Evolutionary conservation across 164 flowering plant genomes (phyloP).

Genomic region (Piper longum): DNA sequence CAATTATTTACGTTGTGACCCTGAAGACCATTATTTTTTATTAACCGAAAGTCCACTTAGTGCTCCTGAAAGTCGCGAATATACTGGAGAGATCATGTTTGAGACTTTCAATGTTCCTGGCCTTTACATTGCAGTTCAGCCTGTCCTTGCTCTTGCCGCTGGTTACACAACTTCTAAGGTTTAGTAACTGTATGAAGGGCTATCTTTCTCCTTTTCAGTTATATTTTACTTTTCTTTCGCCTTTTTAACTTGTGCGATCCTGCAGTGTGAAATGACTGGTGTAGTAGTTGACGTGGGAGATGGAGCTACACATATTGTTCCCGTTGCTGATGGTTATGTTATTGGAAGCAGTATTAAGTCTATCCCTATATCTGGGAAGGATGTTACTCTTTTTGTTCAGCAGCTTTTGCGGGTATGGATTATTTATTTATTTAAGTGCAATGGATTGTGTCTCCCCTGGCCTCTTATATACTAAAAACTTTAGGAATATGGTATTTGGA

Average conservation of each 20-base stretch:
- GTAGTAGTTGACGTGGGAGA: constrained; percentile 97
- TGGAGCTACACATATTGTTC: constrained; percentile 90
- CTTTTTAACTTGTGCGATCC: background rate
- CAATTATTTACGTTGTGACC: constrained; percentile 91
- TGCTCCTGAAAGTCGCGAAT: constrained; percentile 91
- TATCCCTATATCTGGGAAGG: constrained; percentile 81
- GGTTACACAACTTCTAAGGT: constrained; percentile 98
- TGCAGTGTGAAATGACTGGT: constrained; percentile 99
- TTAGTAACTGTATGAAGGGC: constrained; percentile 1
- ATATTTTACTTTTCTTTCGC: background rate
- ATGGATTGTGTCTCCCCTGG: background rate
- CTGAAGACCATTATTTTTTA: constrained; percentile 94
- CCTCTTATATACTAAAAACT: background rate
- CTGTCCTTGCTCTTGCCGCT: constrained; percentile 96
- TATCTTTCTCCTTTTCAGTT: background rate
- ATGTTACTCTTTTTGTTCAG: constrained; percentile 85
- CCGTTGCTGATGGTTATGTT: constrained; percentile 98
- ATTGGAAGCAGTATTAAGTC: constrained; percentile 97
- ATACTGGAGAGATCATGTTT: constrained; percentile 96
- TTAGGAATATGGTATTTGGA: too few relatives aligned
- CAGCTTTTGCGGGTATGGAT: constrained; percentile 79
- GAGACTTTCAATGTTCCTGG: constrained; percentile 99
- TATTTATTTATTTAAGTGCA: background rate
- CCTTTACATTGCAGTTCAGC: constrained; percentile 92
- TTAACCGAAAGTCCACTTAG: constrained; percentile 94